Evolutionary conservation across 768 basidiomycete genomes (phyloP), one percentile per base, ranked within the genome.

Genomic region (Pilatotrama ljubarskyi): DNA sequence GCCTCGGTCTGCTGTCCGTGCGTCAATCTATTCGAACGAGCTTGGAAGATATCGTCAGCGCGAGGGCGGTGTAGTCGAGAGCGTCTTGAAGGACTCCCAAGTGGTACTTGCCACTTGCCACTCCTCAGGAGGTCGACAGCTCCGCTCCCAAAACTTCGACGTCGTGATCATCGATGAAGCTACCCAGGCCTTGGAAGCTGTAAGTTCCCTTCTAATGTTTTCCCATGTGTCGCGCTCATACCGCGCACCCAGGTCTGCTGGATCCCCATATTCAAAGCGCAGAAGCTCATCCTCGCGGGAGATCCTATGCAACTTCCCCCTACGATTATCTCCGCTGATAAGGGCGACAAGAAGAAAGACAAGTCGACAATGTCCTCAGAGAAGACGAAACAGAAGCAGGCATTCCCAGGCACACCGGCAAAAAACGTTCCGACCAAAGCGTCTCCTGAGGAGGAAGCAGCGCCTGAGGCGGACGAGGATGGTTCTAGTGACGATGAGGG

Each of bases 91-190:
- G 55, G 44, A 25, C 17, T 50, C 48, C 7, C n/a, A 91, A 88
- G 80, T 98, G 40, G 91, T 98, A 0, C 74, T 98, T 11, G 88
- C 95, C 1, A 99, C 97, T 2, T 98, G 96, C 65, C 95, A 98
- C 76, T 91, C 93, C 13, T 84, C 96, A 5, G 97, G 96, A 0
- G 88, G 91, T 3, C 77, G 89, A 20, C 93, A 95, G 64, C 74
- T 98, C 7, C 80, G 82, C 42, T 84, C 88, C 59, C 80, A 87
- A 56, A 74, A 81, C 1, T 99, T 99, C 68, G 97, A 99, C 69
- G 90, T 96, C 0, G 85, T 95, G 11, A 89, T 99, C 46, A 95
- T 99, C 54, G 97, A 99, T 65, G 97, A 99, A 75, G 97, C 97
- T 0, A 98, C 97, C 0, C 97, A 98, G 72, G 96, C 95, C 3